These are phyloP conservation scores for Trypanosoma brucei DNA, from an alignment of 208 protist species.

Conservation along the genomic window DNA sequence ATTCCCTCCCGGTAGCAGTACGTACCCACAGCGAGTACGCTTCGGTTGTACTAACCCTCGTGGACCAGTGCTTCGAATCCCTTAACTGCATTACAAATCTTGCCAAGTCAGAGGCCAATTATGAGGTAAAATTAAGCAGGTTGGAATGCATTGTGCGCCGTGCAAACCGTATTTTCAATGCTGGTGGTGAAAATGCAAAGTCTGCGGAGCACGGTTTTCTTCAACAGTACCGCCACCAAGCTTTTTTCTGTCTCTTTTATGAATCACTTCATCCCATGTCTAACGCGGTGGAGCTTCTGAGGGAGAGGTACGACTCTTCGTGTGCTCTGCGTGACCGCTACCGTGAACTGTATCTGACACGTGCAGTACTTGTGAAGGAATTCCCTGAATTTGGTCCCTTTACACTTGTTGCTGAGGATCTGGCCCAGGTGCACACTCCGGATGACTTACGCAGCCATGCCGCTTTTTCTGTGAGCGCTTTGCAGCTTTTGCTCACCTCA, in stretches of 20 bases:
- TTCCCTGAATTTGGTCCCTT: conserved; percentile 80
- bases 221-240: conserved; percentile 85
- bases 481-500: conserved; percentile 44
- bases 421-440: conserved; percentile 62
- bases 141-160: conserved; percentile 33
- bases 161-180: conserved; percentile 47
- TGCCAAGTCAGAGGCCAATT: conserved; percentile 23
- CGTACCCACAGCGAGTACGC: conserved; percentile 72
- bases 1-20: conserved; percentile 46
- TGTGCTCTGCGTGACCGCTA: conserved; percentile 70
- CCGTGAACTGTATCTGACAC: conserved; percentile 85
- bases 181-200: conserved; percentile 28
- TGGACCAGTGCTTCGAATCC: conserved; percentile 79
- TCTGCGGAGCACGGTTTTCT: conserved; percentile 73
- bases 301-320: conserved; percentile 62
- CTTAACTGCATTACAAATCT: conserved; percentile 73
- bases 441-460: conserved; percentile 86
- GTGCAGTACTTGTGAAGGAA: conserved; percentile 62
- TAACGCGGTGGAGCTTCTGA: conserved; percentile 56
- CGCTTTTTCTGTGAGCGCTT: conserved; percentile 56
- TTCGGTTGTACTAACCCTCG: conserved; percentile 60
- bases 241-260: conserved; percentile 87
- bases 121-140: conserved; percentile 47
- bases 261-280: conserved; percentile 36
- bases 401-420: conserved; percentile 70